Evolutionary conservation across 2,329 filamentous ascomycete genomes (phyloP), one percentile per base, ranked within the genome.

Genomic region (Gnomoniopsis sp.): DNA sequence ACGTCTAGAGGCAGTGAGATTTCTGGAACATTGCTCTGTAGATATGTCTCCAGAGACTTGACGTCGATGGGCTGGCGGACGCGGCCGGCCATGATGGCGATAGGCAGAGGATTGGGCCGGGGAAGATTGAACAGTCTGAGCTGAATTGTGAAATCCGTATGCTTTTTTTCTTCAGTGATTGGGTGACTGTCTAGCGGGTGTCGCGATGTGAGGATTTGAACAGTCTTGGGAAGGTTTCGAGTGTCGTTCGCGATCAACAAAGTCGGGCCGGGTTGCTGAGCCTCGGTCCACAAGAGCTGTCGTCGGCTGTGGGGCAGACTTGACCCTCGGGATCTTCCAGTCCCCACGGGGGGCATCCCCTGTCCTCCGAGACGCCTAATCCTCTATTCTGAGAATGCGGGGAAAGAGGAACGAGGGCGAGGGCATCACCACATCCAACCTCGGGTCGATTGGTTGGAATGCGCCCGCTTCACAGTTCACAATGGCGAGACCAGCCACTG

Each of bases 31-130:
- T 92, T 82, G 62, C 83, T 74, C 56, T 82, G 77, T 65, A 99
- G 83, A 74, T 93, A 99, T 63, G 79, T 82, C 78, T 93, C 89
- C 57, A 99, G 80, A 17, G 90, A 86, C 68, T 82, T 77, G 67
- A 93, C 76, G 71, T 98, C 90, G 70, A 99, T 96, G 47, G 91
- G 90, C 72, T 99, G 95, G 72, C 95, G 87, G 59, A 99, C 87
- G 63, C 82, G 81, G 67, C 93, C 93, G 55, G 95, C 93, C 93
- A 97, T 88, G 55, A 58, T 69, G 21, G 38, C 22, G 19, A 38
- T 30, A 21, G 49, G 21, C 33, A 15, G 34, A 26, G 36, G 3
- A 19, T n/a, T 7, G 21, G 23, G 43, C 15, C 2, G 6, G 12
- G n/a, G 10, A 21, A n/a, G 38, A 19, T 11, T 46, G 50, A 47